Evolutionary conservation across 1,284 basidiomycete species (phyloP), one percentile per base, ranked within the genome.

Genomic region (Phaffia rhodozyma): DNA sequence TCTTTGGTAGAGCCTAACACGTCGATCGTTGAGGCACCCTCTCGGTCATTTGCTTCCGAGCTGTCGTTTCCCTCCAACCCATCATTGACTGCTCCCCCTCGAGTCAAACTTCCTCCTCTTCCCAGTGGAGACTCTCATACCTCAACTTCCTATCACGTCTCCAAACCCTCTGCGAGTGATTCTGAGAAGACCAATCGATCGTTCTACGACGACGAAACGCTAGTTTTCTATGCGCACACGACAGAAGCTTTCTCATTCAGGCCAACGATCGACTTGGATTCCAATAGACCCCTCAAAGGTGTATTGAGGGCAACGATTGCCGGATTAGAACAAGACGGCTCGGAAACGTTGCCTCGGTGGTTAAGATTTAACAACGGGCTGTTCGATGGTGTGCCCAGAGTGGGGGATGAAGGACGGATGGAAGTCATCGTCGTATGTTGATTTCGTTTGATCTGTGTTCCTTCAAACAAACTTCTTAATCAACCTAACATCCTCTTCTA

Each of bases 231-330:
- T 21, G 59, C 50, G 20, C 43, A 30, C 16, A 52, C 59, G 27
- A 60, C 59, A 11, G 59, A 53, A 11, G 49, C 59, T 21, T 60
- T 60, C 59, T 60, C 59, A 20, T 53, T 52, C 59, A 30, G 59
- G 38, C 59, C 59, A 5, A 52, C 29, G 20, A 23, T 60, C 20
- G 59, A 52, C 21, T 30, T 60, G 2, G 59, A 60, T 53, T 32
- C 59, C n/a, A 52, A 60, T 9, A 60, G 47, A 29, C 59, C 59
- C 5, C 11, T 54, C 20, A 48, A 43, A 13, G 51, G 59, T n/a
- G 30, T 54, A n/a, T 29, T 60, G 29, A 60, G 54, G 21, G 51
- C 59, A 1, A 43, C 54, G 32, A 43, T 53, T 25, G 59, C 52
- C 25, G 51, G 59, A 0, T 11, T 38, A 23, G 59, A 60, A 29